Conservation (phyloP, 306 rosid species). For the Cucurbita moschata region DNA sequence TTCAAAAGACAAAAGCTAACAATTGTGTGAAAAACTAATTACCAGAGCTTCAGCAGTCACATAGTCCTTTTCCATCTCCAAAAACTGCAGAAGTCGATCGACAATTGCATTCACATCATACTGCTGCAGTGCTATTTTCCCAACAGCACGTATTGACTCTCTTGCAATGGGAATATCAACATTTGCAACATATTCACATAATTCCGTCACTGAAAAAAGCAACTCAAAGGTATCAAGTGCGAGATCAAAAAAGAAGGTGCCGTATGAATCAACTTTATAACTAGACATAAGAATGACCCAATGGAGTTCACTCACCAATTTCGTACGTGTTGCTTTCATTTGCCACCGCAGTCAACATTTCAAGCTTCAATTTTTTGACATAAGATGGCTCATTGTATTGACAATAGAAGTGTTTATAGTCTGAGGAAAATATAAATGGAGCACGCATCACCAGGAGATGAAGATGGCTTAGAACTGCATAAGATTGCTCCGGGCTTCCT, state of each 20-base stretch:
- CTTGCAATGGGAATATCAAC: constrained; percentile 99
- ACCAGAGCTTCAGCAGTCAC: constrained; percentile 99
- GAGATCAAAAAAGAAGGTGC: constrained; percentile 9
- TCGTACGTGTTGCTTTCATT: constrained; percentile 97
- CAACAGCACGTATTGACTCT: constrained; percentile 98
- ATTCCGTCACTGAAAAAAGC: constrained; percentile 71
- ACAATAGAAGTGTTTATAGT: constrained; percentile 95
- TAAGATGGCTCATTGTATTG: constrained; percentile 99
- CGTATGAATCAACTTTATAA: background rate
- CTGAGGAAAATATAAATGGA: constrained; percentile 81
- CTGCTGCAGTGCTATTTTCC: constrained; percentile 96
- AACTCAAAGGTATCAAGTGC: constrained; percentile 12
- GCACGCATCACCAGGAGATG: constrained; percentile 99
- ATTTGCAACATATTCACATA: constrained; percentile 98
- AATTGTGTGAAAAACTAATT: constrained; percentile 13
- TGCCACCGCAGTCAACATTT: constrained; percentile 97
- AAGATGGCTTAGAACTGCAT: constrained; percentile 89
- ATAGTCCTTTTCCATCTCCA: constrained; percentile 99
- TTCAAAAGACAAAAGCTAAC: background rate
- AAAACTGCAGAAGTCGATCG: constrained; percentile 95
- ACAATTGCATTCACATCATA: constrained; percentile 99
- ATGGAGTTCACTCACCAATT: constrained; percentile 46
- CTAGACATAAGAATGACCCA: background rate
- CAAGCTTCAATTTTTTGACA: constrained; percentile 96
- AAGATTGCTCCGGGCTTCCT: constrained; percentile 98